Base-by-base conservation (phyloP, 768 basidiomycete species). In the Zangia roseola region DNA sequence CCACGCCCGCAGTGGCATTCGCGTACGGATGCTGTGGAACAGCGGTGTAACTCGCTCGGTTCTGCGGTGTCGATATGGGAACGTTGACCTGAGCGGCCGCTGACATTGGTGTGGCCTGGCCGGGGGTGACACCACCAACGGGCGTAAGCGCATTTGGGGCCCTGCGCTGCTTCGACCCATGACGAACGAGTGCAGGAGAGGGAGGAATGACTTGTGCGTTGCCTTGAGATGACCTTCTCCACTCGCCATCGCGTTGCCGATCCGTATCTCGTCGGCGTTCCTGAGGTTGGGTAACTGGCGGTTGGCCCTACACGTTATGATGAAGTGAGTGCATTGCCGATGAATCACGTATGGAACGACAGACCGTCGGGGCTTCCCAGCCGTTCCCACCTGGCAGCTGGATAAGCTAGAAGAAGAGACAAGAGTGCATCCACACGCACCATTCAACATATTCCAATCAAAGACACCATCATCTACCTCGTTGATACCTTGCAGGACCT, bases 391-490 rank as follows among this genome's bases (percentile, higher is more conserved):
- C 88, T 90, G 59, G 42, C 24, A 37, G 23, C 14, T 24, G 24
- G 48, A 49, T 60, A 39, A 55, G 56, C 30, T 4, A n/a, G 7
- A 13, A 36, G 42, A 16, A 23, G 25, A 47, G 40, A 40, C 5
- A 43, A 21, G 41, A 14, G 5, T 14, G 38, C 16, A 19, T 25
- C 17, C 19, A 16, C 20, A 51, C 75, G 49, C 55, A 88, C 88
- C 84, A 61, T 98, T 94, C 43, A 97, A 71, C 51, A 86, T 57
- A 74, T 95, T 97, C 97, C 97, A 99, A 68, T 99, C 97, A 69
- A 90, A 98, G 26, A 93, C 78, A 17, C 88, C 88, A 71, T 98
- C 97, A 55, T 99, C 97, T 21, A 84, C 68, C 59, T 98, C 97
- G 50, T 84, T 86, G 56, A 84, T 88, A 65, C 83, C 91, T 76